Evolutionary conservation across 352 stramenopile species (phyloP), one percentile per base, ranked within the genome.

Genomic region (Pythium volutum): DNA sequence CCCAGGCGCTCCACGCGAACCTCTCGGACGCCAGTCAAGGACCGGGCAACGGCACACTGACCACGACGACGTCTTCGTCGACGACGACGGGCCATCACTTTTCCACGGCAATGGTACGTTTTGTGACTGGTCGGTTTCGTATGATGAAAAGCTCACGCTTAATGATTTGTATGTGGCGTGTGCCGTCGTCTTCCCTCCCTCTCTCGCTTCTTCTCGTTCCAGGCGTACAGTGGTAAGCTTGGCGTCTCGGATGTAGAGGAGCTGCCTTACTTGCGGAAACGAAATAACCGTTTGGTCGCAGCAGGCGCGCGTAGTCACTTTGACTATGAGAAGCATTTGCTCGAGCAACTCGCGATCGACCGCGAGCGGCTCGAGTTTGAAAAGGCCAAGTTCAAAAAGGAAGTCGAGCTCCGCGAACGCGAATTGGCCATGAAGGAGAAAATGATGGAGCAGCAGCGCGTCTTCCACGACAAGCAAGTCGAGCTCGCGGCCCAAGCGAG

Each of bases 291-390:
- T 20, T 57, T 69, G 52, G 47, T 76, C 34, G 56, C 65, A 51
- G 56, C 60, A 68, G 63, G 65, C 62, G 38, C 47, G 25, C 74
- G 77, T 20, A 62, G 59, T 10, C 65, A 76, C n/a, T 88, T 88
- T 31, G 81, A 90, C 69, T 88, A 91, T 64, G 83, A 89, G 58
- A 87, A 85, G 60, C 79, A 91, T 66, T 64, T 88, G 58, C 70
- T 72, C 18, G 83, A 91, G 61, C 79, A 89, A 41, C 75, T 93
- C 4, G 72, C 78, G 34, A 66, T 93, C 29, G 80, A 91, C 41
- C 84, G 77, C 39, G 79, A 93, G 59, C 76, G 77, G 0, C 62
- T 93, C 20, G 81, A 86, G 54, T 91, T 91, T 47, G 79, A 88
- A 18, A 89, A 88, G 48, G 55, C 70, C 48, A 78, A 79, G 39